Evolutionary conservation across 257 asterid species (phyloP), one percentile per base, ranked within the genome.

Genomic region (Forsythia viridissima): DNA sequence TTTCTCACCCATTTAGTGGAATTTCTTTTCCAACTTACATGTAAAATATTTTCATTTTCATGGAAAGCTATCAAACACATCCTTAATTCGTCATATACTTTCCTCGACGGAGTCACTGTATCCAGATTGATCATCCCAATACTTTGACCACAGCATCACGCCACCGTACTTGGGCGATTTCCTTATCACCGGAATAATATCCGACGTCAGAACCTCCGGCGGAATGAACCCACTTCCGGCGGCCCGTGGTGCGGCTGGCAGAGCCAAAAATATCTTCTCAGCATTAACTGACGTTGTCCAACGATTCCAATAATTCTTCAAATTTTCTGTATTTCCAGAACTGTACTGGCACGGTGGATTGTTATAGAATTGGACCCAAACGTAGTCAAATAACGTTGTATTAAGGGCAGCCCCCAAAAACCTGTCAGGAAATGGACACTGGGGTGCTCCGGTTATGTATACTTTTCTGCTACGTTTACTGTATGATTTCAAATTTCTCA

Each of bases 101-200:
- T 8, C 37, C 10, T 79, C 2, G 72, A 91, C 85, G 72, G 83
- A 74, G 24, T 82, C 5, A 72, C 93, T 89, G n/a, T 89, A 91
- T 30, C 88, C 88, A 71, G 76, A 85, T 37, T 75, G 87, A 72
- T 89, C 92, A 79, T 91, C 94, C 88, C 88, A 88, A 40, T 59
- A 88, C 82, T 86, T 88, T 2, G 95, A 88, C 97, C 96, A 91
- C 71, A 93, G 88, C 96, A 93, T 91, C 66, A 90, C 92, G 7
- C 98, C 97, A 2, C 98, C 97, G 7, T 89, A 93, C 75, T 85
- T 84, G 12, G 16, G 46, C 57, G 91, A 88, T 30, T 70, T 81
- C 65, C 40, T 81, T 3, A 91, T 91, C 84, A 41, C 88, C 80
- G 97, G 94, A 4, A 90, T 80, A 44, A 91, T 82, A 79, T 88